Evolutionary conservation across 805 yeast genomes (phyloP).

Genomic region (Candida golubevii): DNA sequence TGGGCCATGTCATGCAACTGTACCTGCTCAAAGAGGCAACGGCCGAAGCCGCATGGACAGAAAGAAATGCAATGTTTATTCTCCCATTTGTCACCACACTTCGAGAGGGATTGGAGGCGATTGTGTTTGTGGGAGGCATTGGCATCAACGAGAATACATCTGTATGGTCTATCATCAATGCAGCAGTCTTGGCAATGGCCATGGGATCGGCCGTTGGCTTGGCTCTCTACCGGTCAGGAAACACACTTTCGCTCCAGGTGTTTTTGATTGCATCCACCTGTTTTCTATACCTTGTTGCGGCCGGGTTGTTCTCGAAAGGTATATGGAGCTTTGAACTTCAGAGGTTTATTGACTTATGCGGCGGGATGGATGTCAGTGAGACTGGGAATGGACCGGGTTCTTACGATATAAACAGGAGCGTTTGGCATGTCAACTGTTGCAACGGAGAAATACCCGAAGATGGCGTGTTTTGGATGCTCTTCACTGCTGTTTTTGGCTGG

Average conservation of each 20-base stretch:
- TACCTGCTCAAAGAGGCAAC: conserved; percentile 22
- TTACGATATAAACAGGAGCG: conserved; percentile 69
- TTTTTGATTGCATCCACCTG: conserved; percentile 75
- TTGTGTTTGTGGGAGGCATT: conserved; percentile 86
- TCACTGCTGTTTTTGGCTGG: conserved; percentile 91
- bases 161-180: conserved; percentile 51
- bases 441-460: conserved; percentile 73
- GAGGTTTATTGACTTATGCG: conserved; percentile 64
- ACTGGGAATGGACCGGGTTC: conserved; percentile 93
- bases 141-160: conserved; percentile 70
- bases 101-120: conserved; percentile 89
- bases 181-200: conserved; percentile 54
- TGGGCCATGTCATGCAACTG: conserved; percentile 25
- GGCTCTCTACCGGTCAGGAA: conserved; percentile 71
- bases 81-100: conserved; percentile 82
- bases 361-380: conserved; percentile 82
- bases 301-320: conserved; percentile 82
- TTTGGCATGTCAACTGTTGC: conserved; percentile 96
- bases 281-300: conserved; percentile 77
- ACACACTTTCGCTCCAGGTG: conserved; percentile 67
- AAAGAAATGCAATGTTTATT: conserved; percentile 66
- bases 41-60: conserved; percentile 24
- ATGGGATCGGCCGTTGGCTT: conserved; percentile 64
- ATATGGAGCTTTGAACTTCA: conserved; percentile 89
- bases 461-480: conserved; percentile 80